Evolutionary conservation across 352 stramenopile species (phyloP).

Genomic region (Pythium coloratum): DNA sequence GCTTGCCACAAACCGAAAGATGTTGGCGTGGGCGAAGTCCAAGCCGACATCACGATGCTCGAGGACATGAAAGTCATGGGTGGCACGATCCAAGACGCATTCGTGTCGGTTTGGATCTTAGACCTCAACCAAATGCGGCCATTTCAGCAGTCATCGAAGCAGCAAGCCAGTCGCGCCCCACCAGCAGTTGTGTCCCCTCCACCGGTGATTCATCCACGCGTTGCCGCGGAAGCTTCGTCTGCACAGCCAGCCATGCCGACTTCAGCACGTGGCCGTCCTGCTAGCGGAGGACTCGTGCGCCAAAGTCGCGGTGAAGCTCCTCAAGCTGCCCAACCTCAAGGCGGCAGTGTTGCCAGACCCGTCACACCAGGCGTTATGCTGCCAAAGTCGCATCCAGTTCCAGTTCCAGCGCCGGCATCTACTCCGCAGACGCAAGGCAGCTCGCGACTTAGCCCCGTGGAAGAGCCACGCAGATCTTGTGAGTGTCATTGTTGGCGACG

Average conservation of each 20-base stretch:
- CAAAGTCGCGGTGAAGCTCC: neutral
- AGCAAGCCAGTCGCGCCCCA: slow-evolving; percentile 14
- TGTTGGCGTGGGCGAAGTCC: slow-evolving; percentile 45
- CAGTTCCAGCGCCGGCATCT: neutral
- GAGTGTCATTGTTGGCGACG: neutral
- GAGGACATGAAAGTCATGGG: slow-evolving; percentile 86
- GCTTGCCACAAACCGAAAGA: slow-evolving; percentile 60
- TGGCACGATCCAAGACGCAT: slow-evolving; percentile 77
- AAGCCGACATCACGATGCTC: slow-evolving; percentile 74
- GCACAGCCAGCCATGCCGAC: neutral
- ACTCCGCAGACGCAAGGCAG: slow-evolving; percentile 10
- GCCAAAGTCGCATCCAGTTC: slow-evolving; percentile 1
- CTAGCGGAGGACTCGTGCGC: slow-evolving; percentile 4
- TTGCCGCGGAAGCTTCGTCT: slow-evolving; percentile 7
- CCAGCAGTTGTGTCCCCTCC: slow-evolving; percentile 20
- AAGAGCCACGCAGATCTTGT: slow-evolving; percentile 25
- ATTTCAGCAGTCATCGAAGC: slow-evolving; percentile 37
- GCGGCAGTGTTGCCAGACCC: slow-evolving; percentile 4
- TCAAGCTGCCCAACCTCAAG: neutral
- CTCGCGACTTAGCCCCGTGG: slow-evolving; percentile 13
- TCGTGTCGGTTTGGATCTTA: slow-evolving; percentile 79
- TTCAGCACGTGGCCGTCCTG: slow-evolving; percentile 10
- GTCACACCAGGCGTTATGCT: slow-evolving; percentile 19
- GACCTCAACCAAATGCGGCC: slow-evolving; percentile 72
- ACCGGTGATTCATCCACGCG: slow-evolving; percentile 19